Conservation (phyloP, 2,329 filamentous ascomycete species). For the Penicillium nordicum region DNA sequence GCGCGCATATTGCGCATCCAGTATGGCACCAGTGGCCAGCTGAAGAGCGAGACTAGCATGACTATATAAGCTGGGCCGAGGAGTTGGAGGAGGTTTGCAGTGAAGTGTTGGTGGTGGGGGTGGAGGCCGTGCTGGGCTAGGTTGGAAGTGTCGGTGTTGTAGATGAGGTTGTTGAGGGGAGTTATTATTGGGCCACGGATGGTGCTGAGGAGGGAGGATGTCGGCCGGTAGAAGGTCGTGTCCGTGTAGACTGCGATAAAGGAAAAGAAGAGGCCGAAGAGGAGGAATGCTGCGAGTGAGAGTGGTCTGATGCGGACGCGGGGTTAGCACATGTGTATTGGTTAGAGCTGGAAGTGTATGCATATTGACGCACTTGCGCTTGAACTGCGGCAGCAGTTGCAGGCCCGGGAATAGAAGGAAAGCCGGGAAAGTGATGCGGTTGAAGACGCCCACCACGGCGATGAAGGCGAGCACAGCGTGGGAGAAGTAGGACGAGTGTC, state of each 20-base stretch:
- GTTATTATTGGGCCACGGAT: conserved; percentile 65
- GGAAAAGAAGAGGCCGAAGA: conserved; percentile 65
- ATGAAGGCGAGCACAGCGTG: conserved; percentile 77
- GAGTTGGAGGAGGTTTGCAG: conserved; percentile 68
- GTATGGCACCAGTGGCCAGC: conserved; percentile 25
- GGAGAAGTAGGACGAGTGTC: conserved; percentile 71
- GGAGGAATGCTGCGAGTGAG: conserved; percentile 60
- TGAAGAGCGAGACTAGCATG: conserved; percentile 49
- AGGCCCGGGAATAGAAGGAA: conserved; percentile 83
- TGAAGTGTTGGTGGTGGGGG: conserved; percentile 72
- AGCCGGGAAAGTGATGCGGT: conserved; percentile 94
- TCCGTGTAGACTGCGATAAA: conserved; percentile 75
- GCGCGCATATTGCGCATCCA: conserved; percentile 41
- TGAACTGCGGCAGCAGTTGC: conserved; percentile 79
- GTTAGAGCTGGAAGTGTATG: not conserved
- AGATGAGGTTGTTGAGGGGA: conserved; percentile 72
- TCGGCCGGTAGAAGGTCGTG: conserved; percentile 70
- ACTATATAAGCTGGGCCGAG: conserved; percentile 67
- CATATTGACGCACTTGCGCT: conserved; percentile 62
- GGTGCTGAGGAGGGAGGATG: conserved; percentile 35
- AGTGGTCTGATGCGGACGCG: conserved; percentile 45
- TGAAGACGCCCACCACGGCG: conserved; percentile 83
- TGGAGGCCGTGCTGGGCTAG: conserved; percentile 73
- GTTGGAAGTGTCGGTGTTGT: conserved; percentile 69
- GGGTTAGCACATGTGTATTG: conserved; percentile 12